Evolutionary conservation across 495 filamentous ascomycete species (phyloP).

Genomic region (Talaromyces stipitatus): DNA sequence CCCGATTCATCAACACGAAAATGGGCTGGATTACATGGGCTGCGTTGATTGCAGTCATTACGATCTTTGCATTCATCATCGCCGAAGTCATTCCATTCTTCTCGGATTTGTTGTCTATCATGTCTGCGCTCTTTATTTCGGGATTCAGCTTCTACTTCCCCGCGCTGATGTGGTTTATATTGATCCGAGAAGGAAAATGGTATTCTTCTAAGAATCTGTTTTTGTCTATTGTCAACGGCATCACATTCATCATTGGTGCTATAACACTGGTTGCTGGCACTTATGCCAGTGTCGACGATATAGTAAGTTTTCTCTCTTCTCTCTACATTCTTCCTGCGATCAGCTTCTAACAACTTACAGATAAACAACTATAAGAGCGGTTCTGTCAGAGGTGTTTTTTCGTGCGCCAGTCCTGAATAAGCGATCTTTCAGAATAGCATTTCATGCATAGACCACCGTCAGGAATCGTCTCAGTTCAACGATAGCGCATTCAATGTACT

Average conservation of each 20-base stretch:
- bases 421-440: background rate
- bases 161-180: conserved; percentile 56
- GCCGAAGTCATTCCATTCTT: conserved; percentile 64
- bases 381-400: conserved; percentile 39
- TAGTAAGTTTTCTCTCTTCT: conserved; percentile 33
- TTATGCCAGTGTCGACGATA: conserved; percentile 48
- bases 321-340: background rate
- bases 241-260: conserved; percentile 25
- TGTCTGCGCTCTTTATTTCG: conserved; percentile 54
- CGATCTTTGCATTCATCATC: conserved; percentile 54
- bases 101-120: conserved; percentile 50
- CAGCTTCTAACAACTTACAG: conserved; percentile 19
- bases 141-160: conserved; percentile 62
- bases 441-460: background rate
- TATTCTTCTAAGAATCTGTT: conserved; percentile 22
- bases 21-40: conserved; percentile 54
- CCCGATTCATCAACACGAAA: conserved; percentile 50
- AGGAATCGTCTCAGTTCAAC: background rate
- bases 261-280: conserved; percentile 47
- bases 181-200: conserved; percentile 35
- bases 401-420: conserved; percentile 23
- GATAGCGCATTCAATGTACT: too few relatives aligned
- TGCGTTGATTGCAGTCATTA: conserved; percentile 41
- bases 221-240: conserved; percentile 5
- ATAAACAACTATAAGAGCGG: conserved; percentile 35